Evolutionary conservation across 2,329 filamentous ascomycete genomes (phyloP).

Genomic region (Herpotrichia juniperi): DNA sequence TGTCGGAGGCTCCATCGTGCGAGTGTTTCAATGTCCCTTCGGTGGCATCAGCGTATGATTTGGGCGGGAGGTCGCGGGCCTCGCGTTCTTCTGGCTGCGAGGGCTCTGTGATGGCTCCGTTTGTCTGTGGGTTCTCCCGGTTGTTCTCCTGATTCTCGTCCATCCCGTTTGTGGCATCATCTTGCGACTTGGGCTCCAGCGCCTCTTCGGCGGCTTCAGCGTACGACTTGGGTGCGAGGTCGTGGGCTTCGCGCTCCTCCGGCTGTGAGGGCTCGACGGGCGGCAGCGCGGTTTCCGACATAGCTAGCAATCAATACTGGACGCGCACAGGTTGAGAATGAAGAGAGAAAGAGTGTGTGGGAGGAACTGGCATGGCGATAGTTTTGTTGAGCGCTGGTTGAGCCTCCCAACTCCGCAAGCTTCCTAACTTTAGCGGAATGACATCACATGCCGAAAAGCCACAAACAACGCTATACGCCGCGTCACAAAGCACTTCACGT

Average conservation of each 20-base stretch:
- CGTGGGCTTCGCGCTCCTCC: slow-evolving; percentile 44
- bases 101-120: slow-evolving; percentile 8
- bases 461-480: neutral
- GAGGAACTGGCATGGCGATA: neutral
- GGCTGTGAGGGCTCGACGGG: slow-evolving; percentile 46
- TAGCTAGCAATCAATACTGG: slow-evolving; percentile 23
- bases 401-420: slow-evolving; percentile 16
- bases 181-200: slow-evolving; percentile 32
- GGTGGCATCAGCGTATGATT: slow-evolving; percentile 41
- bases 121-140: slow-evolving; percentile 10
- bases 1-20: slow-evolving; percentile 26
- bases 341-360: neutral
- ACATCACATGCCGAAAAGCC: slow-evolving; percentile 19
- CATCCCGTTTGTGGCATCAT: slow-evolving; percentile 20
- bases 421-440: slow-evolving; percentile 22
- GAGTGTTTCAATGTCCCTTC: too few relatives aligned
- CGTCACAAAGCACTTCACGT: neutral
- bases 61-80: slow-evolving; percentile 46
- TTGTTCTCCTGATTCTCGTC: slow-evolving; percentile 9
- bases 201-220: slow-evolving; percentile 49
- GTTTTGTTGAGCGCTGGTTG: slow-evolving; percentile 13
- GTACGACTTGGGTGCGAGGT: slow-evolving; percentile 52
- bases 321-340: neutral
- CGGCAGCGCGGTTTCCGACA: slow-evolving; percentile 44
- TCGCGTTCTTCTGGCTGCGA: slow-evolving; percentile 44